Evolutionary conservation across 1,139 yeast genomes (phyloP).

Genomic region (Diutina neorugosa): DNA sequence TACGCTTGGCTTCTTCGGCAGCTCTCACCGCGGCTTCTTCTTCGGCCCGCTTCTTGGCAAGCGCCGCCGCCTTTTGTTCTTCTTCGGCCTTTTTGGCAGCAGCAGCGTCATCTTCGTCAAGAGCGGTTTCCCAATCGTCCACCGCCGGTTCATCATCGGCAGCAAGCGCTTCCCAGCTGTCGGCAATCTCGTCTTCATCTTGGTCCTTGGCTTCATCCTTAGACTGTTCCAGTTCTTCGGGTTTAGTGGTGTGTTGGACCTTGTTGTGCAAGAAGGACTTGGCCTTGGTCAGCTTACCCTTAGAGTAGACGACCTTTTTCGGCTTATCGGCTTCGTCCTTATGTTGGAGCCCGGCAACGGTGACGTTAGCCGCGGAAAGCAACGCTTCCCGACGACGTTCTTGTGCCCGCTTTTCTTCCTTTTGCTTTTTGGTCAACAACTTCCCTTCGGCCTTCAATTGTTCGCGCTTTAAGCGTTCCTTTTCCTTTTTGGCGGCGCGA

Average conservation of each 20-base stretch:
- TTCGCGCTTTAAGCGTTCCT: slow-evolving; percentile 67
- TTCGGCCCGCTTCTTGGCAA: background rate
- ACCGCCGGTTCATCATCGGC: slow-evolving; percentile 5
- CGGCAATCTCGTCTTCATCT: slow-evolving; percentile 5
- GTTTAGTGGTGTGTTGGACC: slow-evolving; percentile 7
- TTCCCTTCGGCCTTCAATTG: slow-evolving; percentile 90
- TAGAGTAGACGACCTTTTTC: slow-evolving; percentile 64
- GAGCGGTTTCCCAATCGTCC: slow-evolving; percentile 4
- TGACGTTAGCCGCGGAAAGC: slow-evolving; percentile 60
- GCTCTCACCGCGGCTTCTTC: background rate
- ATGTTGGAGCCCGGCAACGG: slow-evolving; percentile 60
- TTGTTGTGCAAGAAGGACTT: slow-evolving; percentile 8
- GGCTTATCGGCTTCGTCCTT: slow-evolving; percentile 29
- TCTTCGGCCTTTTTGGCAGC: background rate
- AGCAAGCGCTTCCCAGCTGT: slow-evolving; percentile 5
- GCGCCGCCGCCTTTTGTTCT: background rate
- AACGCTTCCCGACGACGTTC: slow-evolving; percentile 87
- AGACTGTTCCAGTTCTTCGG: slow-evolving; percentile 18
- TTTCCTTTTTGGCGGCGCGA: slow-evolving; percentile 65
- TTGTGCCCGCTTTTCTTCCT: slow-evolving; percentile 76
- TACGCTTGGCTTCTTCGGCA: background rate
- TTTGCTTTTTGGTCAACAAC: slow-evolving; percentile 80
- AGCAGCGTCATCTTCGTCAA: slow-evolving; percentile 1
- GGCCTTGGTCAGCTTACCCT: slow-evolving; percentile 48
- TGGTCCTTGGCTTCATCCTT: slow-evolving; percentile 14